Percentiles rank a stretch among this genome's conserved stretches.
These are phyloP conservation scores for Corynascus novoguineensis DNA, from an alignment of 495 filamentous ascomycete species.

Conservation along the genomic window DNA sequence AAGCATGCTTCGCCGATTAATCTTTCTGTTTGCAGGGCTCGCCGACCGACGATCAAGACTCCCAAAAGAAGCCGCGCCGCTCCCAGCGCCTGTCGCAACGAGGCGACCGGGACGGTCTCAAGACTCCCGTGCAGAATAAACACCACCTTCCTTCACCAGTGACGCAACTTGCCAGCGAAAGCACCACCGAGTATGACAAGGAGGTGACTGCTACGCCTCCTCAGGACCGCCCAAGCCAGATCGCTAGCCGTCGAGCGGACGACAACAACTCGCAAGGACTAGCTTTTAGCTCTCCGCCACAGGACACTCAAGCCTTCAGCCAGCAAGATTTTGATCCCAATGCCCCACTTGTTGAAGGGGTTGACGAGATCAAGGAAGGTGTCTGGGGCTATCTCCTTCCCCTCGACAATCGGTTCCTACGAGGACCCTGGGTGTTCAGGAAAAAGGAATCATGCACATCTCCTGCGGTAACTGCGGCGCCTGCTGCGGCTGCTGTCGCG, in stretches of 20 bases:
- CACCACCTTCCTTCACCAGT: slow-evolving; percentile 77
- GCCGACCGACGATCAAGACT: slow-evolving; percentile 41
- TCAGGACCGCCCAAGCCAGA: slow-evolving; percentile 54
- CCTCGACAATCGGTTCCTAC: slow-evolving; percentile 60
- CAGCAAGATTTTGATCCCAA: slow-evolving; percentile 71
- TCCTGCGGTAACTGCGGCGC: slow-evolving; percentile 26
- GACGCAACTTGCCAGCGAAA: slow-evolving; percentile 61
- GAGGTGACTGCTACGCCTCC: slow-evolving; percentile 69
- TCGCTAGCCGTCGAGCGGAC: slow-evolving; percentile 38
- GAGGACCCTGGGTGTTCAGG: slow-evolving; percentile 64
- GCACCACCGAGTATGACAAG: slow-evolving; percentile 53
- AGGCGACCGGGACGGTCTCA: slow-evolving; percentile 35
- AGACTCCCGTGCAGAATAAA: slow-evolving; percentile 56
- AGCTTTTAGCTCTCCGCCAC: slow-evolving; percentile 49
- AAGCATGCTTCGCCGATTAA: slow-evolving; percentile 30
- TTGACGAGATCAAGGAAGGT: slow-evolving; percentile 81
- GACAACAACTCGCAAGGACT: slow-evolving; percentile 43
- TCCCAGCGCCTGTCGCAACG: slow-evolving; percentile 53
- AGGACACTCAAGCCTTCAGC: slow-evolving; percentile 65
- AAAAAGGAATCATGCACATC: slow-evolving; percentile 60
- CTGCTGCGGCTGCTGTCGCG: slow-evolving; percentile 12
- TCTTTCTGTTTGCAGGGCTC: slow-evolving; percentile 38
- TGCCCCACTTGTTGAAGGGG: slow-evolving; percentile 69
- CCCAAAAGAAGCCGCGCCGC: slow-evolving; percentile 62
- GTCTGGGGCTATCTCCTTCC: slow-evolving; percentile 96